Base-by-base conservation (phyloP, 208 protist species). In the Trypanosoma melophagium region DNA sequence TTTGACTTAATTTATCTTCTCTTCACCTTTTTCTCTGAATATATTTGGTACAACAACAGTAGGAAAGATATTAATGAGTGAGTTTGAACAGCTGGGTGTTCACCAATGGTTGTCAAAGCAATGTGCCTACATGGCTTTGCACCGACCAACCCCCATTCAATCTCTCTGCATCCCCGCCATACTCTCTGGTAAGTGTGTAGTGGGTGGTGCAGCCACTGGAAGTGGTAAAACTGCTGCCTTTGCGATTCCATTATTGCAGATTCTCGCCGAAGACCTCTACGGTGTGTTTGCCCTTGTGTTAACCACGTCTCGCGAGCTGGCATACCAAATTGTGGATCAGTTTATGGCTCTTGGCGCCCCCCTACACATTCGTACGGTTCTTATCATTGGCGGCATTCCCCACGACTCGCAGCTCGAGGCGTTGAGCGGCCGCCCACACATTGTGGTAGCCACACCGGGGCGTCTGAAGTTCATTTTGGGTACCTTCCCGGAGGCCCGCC, bases 141-240 rank as follows among this genome's bases (percentile, higher is more conserved):
- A 86, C 24, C 87, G 80, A 19, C 94, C 94, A 12, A 97, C 94
- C 5, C 78, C 78, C 1, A 92, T 97, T 50, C 94, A 97, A 75
- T 31, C 44, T 16, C 60, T 74, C 28, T 92, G 80, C 63, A 96
- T 97, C 47, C 90, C 92, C 0, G 65, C 79, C 7, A 79, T 95
- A 8, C 74, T 97, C 2, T 61, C 54, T 9, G 97, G 94, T 9
- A 73, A 76, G 5, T 88, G 98, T 79, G 82, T 99, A 25, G 81
- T 99, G 19, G 98, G 94, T 25, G 86, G 84, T 13, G 97, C 98
- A 3, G 82, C 91, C 22, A 99, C 98, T 3, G 98, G 98, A 58
- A 96, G 83, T 40, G 98, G 98, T 55, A 99, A 99, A 77, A 99
- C 98, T 4, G 96, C 97, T 1, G 97, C 98, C 35, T 99, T 99